Evolutionary conservation across 805 yeast genomes (phyloP), one percentile per base, ranked within the genome.

Genomic region (Suhomyces emberorum): DNA sequence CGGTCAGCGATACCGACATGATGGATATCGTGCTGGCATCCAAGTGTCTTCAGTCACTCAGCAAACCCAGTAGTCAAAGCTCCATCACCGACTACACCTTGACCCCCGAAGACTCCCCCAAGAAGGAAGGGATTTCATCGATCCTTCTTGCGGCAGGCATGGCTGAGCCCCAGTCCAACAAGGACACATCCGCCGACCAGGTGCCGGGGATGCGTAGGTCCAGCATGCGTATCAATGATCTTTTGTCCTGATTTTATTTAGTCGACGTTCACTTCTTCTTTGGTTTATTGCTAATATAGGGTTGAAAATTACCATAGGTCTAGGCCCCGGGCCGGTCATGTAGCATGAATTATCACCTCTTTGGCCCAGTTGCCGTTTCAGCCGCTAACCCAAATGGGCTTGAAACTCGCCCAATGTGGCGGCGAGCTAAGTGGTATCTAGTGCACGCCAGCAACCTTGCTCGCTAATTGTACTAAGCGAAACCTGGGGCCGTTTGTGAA

Each of bases 21-120:
- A 40, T 52, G 26, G 70, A 59, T 29, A 49, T 63, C 10, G 57
- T 63, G 15, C 59, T 55, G 39, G 70, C 69, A 7, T 61, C 67
- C 21, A 54, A 56, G 39, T 63, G 69, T 41, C 46, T 63, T 9
- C 66, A 61, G 41, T 52, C 57, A 18, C 32, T 61, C 34, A 44
- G 57, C 26, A 39, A 39, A 25, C 22, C 30, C 6, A n/a, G 30
- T 8, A 7, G 8, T 7, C 22, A 20, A 9, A 9, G 8, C 22
- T 20, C 22, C 9, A 7, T 7, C 8, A 20, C 22, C 9, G 9
- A 7, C 9, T 20, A 20, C 9, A 20, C 22, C 7, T 9, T 20
- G 9, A 9, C 22, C 9, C 22, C 22, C 7, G 22, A 7, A 20
- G 22, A 7, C 7, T 7, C 22, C 5, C 22, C 19, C 21, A 11